These are phyloP conservation scores for Fusarium mundagurra DNA, from an alignment of 2,329 filamentous ascomycete genomes.

Conservation along the genomic window DNA sequence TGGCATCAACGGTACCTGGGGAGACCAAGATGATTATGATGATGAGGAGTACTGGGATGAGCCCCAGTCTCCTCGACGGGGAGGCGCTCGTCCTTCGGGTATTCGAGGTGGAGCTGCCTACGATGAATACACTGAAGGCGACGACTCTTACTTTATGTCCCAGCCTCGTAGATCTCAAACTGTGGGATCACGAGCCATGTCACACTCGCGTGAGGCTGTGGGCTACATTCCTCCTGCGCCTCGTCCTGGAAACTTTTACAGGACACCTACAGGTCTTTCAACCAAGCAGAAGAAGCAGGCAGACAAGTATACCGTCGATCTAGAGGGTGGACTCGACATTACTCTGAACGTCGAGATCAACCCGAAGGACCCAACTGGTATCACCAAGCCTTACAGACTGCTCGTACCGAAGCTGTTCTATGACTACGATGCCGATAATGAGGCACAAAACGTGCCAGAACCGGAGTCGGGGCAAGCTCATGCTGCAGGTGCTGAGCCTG, in stretches of 20 bases:
- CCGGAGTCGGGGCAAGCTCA: constrained; percentile 21
- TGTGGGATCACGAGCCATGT: constrained; percentile 44
- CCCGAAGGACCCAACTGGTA: constrained; percentile 84
- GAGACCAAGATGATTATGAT: constrained; percentile 50
- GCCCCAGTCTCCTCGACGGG: constrained; percentile 27
- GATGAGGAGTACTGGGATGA: constrained; percentile 43
- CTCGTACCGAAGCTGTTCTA: constrained; percentile 82
- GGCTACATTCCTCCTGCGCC: constrained; percentile 33
- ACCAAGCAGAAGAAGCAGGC: constrained; percentile 67
- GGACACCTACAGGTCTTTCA: constrained; percentile 75
- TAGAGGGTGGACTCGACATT: constrained; percentile 87
- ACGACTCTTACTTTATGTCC: constrained; percentile 67
- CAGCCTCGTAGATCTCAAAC: constrained; percentile 47
- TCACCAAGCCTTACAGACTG: constrained; percentile 86
- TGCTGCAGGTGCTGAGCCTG: constrained; percentile 20
- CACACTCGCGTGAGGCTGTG: constrained; percentile 41
- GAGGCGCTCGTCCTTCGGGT: constrained; percentile 43
- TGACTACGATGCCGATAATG: constrained; percentile 57
- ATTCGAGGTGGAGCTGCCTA: constrained; percentile 55
- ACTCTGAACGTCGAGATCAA: constrained; percentile 90
- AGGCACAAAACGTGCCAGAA: constrained; percentile 51
- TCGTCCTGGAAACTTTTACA: constrained; percentile 63
- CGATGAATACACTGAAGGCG: constrained; percentile 63
- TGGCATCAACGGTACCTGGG: constrained; percentile 66
- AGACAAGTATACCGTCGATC: constrained; percentile 70